These are phyloP conservation scores for Chlamydomonas schloesseri DNA, from an alignment of 139 green algal species.

Conservation along the genomic window DNA sequence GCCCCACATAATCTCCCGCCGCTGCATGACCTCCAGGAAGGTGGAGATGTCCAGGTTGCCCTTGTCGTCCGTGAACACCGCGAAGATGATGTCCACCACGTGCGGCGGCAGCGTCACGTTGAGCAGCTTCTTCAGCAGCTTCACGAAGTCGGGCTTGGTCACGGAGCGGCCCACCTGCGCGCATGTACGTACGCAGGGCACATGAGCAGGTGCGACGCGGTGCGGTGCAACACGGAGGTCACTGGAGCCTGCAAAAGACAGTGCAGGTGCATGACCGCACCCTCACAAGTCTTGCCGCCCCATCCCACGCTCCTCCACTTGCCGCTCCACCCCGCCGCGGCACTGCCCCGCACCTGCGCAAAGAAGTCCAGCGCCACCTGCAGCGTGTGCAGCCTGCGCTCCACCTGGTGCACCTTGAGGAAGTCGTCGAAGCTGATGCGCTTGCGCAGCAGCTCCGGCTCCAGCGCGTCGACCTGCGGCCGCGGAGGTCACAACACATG, in stretches of 20 bases:
- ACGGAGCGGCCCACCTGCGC: constrained; percentile 49
- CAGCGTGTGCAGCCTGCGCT: constrained; percentile 48
- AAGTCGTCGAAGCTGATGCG: constrained; percentile 51
- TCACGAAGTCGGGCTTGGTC: constrained; percentile 41
- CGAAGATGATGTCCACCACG: constrained; percentile 56
- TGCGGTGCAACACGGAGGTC: neutral
- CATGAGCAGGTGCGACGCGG: neutral
- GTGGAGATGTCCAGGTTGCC: constrained; percentile 15
- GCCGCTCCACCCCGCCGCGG: neutral
- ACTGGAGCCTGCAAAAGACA: no score
- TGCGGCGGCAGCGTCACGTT: constrained; percentile 21
- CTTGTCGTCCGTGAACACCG: constrained; percentile 36
- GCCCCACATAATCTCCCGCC: constrained; percentile 33
- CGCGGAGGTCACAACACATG: no score
- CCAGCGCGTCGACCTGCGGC: constrained; percentile 42
- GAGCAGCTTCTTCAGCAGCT: constrained; percentile 49
- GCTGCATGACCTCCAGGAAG: constrained; percentile 45
- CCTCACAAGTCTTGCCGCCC: no score
- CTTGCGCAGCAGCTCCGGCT: neutral
- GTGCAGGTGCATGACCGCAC: no score
- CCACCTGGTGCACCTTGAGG: constrained; percentile 23
- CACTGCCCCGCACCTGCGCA: constrained; percentile 19
- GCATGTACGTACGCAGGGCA: neutral
- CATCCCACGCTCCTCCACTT: neutral
- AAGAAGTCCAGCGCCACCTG: constrained; percentile 60